phyloP scores from a whole-genome alignment of 768 basidiomycete species.

The Boletus pseudopeckii region DNA sequence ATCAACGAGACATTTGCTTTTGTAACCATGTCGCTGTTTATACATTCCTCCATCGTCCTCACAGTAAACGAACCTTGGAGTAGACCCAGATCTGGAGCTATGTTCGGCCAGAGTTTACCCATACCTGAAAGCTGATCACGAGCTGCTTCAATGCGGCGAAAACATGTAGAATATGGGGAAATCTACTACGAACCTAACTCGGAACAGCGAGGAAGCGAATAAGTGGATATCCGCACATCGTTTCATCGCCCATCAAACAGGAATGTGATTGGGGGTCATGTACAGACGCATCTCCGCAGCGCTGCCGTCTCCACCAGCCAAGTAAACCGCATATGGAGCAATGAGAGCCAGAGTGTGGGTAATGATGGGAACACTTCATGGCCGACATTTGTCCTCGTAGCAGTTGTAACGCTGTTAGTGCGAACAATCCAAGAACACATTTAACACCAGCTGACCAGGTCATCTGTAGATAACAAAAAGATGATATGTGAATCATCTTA shows the following conservation, averaged over 20 bases:
- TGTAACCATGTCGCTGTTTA: too few relatives aligned
- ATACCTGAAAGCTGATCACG: too few relatives aligned
- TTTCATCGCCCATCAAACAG: neutral
- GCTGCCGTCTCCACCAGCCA: neutral
- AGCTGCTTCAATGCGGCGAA: too few relatives aligned
- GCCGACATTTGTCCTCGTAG: neutral
- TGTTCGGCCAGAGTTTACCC: too few relatives aligned
- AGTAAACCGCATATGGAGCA: too few relatives aligned
- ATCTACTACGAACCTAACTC: too few relatives aligned
- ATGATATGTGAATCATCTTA: neutral
- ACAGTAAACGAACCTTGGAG: too few relatives aligned
- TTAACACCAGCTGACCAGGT: neutral
- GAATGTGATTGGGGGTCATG: neutral
- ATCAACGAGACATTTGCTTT: too few relatives aligned
- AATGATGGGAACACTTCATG: neutral
- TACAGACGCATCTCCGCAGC: neutral
- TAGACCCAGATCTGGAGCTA: too few relatives aligned
- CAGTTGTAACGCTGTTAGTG: neutral
- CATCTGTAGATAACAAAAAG: neutral
- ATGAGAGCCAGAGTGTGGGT: too few relatives aligned
- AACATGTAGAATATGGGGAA: too few relatives aligned
- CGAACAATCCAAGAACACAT: neutral
- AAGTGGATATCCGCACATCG: neutral
- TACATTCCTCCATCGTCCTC: too few relatives aligned
- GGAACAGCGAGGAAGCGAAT: neutral